Evolutionary conservation across 106 monocot genomes (phyloP).

Genomic region (Iris macrosiphon): DNA sequence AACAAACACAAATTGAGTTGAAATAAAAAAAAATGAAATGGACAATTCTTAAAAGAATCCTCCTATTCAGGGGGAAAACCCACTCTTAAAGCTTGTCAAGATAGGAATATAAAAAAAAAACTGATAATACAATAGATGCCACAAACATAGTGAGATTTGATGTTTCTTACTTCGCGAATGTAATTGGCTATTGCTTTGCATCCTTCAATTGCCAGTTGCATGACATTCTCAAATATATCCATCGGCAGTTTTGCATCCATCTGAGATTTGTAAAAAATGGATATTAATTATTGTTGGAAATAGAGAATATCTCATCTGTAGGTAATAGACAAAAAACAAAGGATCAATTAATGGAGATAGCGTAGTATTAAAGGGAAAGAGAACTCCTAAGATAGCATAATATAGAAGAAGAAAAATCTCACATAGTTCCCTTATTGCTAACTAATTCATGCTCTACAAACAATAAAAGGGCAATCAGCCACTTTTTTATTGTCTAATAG

Average conservation of each 20-base stretch:
- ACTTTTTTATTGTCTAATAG: too few species aligned
- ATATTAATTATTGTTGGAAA: not conserved
- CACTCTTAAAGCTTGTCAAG: too few species aligned
- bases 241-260: conserved; percentile 29
- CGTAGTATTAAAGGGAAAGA: too few species aligned
- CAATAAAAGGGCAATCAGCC: too few species aligned
- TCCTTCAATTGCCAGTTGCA: conserved; percentile 95
- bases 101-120: not conserved
- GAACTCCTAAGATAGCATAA: too few species aligned
- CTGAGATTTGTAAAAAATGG: conserved; percentile 3
- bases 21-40: not conserved
- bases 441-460: too few species aligned
- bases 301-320: too few species aligned
- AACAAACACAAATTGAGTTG: not conserved
- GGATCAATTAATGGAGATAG: too few species aligned
- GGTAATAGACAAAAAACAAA: too few species aligned
- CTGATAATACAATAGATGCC: not conserved
- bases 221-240: conserved; percentile 74
- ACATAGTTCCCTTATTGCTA: too few species aligned
- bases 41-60: not conserved
- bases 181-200: conserved; percentile 90
- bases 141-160: not conserved
- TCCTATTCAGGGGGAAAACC: too few species aligned
- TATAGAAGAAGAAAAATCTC: too few species aligned
- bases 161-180: conserved; percentile 13